Evolutionary conservation across 2,329 filamentous ascomycete species (phyloP).

Genomic region (Purpureocillium lavendulum): DNA sequence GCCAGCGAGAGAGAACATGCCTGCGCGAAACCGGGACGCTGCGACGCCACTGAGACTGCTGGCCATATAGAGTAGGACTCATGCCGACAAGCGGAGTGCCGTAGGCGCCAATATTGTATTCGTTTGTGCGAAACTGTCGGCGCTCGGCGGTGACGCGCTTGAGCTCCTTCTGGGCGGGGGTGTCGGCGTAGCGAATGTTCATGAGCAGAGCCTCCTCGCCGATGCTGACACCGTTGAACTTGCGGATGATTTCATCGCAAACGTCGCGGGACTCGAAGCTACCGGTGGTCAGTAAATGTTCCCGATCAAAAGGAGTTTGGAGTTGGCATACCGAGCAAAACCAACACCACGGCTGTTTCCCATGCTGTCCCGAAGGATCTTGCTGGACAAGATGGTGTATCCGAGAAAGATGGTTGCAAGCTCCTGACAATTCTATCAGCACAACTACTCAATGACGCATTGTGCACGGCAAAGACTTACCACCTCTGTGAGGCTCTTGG

Average conservation of each 20-base stretch:
- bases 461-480: slow-evolving; percentile 39
- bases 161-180: slow-evolving; percentile 89
- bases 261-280: slow-evolving; percentile 87
- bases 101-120: slow-evolving; percentile 75
- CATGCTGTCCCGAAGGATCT: slow-evolving; percentile 85
- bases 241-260: slow-evolving; percentile 80
- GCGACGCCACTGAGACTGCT: slow-evolving; percentile 29
- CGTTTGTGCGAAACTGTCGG: slow-evolving; percentile 89
- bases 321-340: slow-evolving; percentile 71
- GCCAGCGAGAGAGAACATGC: slow-evolving; percentile 14
- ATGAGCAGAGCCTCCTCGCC: slow-evolving; percentile 75
- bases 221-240: slow-evolving; percentile 72
- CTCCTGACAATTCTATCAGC: slow-evolving; percentile 39
- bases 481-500: slow-evolving; percentile 83
- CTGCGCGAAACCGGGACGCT: slow-evolving; percentile 19
- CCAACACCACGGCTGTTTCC: slow-evolving; percentile 95
- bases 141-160: slow-evolving; percentile 95
- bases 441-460: not conserved
- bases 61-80: slow-evolving; percentile 27
- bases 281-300: slow-evolving; percentile 6
- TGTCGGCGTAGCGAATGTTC: slow-evolving; percentile 95
- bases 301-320: not conserved
- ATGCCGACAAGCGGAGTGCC: slow-evolving; percentile 54
- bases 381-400: slow-evolving; percentile 82
- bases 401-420: slow-evolving; percentile 70